phyloP scores from a whole-genome alignment of 495 filamentous ascomycete species.

The Thermothielavioides terrestris region DNA sequence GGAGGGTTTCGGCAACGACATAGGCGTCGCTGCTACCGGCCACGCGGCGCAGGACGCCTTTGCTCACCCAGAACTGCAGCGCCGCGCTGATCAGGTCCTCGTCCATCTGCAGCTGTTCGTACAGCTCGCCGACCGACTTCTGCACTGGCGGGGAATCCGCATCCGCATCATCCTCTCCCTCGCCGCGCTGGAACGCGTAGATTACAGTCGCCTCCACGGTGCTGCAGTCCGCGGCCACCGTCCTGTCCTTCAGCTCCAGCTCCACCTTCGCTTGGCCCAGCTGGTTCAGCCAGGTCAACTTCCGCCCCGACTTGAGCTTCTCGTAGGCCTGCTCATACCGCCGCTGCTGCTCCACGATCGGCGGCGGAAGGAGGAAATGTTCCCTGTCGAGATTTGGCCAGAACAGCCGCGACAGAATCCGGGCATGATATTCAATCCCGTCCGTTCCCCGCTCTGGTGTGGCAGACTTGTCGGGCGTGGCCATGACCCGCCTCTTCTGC shows the following conservation, averaged over 20 bases:
- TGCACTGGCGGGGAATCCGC: slow-evolving; percentile 27
- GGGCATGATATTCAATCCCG: slow-evolving; percentile 51
- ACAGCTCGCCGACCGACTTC: slow-evolving; percentile 55
- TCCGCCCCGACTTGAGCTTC: slow-evolving; percentile 66
- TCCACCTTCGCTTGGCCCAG: slow-evolving; percentile 74
- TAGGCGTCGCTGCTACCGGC: slow-evolving; percentile 26
- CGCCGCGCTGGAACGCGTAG: slow-evolving; percentile 62
- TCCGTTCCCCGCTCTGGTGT: slow-evolving; percentile 5
- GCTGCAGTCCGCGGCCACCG: slow-evolving; percentile 59
- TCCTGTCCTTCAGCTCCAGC: slow-evolving; percentile 75
- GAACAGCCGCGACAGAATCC: slow-evolving; percentile 86
- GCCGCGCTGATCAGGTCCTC: slow-evolving; percentile 65
- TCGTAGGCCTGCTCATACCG: slow-evolving; percentile 72
- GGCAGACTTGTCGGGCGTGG: no score
- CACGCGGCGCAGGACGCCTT: slow-evolving; percentile 61
- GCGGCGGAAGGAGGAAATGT: slow-evolving; percentile 59
- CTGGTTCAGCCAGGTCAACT: slow-evolving; percentile 78
- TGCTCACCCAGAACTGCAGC: slow-evolving; percentile 76
- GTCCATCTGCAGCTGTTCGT: slow-evolving; percentile 62
- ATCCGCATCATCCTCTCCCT: slow-evolving; percentile 11
- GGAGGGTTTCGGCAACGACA: slow-evolving; percentile 34
- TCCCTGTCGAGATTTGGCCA: slow-evolving; percentile 82
- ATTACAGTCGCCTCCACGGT: slow-evolving; percentile 90
- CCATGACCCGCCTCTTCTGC: slow-evolving; percentile 14
- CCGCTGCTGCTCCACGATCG: slow-evolving; percentile 54